A percentile compares a stretch with the other conserved stretches of the same genome.
These are phyloP conservation scores for Monosporascus cannonballus DNA, from an alignment of 2,329 filamentous ascomycete species.

Conservation along the genomic window DNA sequence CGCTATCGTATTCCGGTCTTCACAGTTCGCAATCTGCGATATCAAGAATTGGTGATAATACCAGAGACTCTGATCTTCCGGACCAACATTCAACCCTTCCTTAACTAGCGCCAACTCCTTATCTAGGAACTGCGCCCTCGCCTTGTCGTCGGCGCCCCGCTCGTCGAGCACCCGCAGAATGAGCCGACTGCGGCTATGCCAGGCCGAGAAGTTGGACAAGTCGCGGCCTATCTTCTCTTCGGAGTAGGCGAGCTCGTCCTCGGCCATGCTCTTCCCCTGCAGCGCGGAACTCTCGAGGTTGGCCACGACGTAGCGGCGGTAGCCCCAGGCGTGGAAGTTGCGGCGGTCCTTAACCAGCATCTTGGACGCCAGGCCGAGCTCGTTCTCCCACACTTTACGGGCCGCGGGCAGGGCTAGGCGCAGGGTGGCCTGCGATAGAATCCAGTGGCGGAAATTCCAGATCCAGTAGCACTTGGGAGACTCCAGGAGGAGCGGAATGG, in stretches of 20 bases:
- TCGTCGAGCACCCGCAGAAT: conserved; percentile 72
- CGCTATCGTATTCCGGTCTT: conserved; percentile 51
- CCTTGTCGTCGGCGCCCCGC: conserved; percentile 47
- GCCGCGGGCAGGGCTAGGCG: conserved; percentile 53
- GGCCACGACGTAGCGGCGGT: conserved; percentile 73
- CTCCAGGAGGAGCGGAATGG: conserved; percentile 75
- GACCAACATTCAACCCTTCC: conserved; percentile 77
- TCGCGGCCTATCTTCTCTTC: conserved; percentile 80
- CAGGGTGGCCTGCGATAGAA: conserved; percentile 64
- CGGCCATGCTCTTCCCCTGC: conserved; percentile 57
- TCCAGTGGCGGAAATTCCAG: conserved; percentile 92
- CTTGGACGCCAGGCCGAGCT: conserved; percentile 75
- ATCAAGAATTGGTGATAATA: conserved; percentile 92
- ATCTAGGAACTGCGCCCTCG: conserved; percentile 57
- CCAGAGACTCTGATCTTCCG: conserved; percentile 94
- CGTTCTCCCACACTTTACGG: conserved; percentile 71
- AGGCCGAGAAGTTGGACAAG: conserved; percentile 93
- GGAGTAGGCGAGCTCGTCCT: conserved; percentile 83
- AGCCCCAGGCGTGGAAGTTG: conserved; percentile 97
- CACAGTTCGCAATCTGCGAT: conserved; percentile 52
- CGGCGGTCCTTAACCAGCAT: conserved; percentile 83
- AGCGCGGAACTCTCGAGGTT: conserved; percentile 59
- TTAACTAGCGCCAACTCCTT: conserved; percentile 71
- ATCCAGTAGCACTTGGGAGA: conserved; percentile 99
- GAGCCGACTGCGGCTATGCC: conserved; percentile 84